A percentile compares a stretch with the other conserved stretches of the same genome.
Conservation (phyloP, 2,329 filamentous ascomycete genomes). For the Colletotrichum sp. region DNA sequence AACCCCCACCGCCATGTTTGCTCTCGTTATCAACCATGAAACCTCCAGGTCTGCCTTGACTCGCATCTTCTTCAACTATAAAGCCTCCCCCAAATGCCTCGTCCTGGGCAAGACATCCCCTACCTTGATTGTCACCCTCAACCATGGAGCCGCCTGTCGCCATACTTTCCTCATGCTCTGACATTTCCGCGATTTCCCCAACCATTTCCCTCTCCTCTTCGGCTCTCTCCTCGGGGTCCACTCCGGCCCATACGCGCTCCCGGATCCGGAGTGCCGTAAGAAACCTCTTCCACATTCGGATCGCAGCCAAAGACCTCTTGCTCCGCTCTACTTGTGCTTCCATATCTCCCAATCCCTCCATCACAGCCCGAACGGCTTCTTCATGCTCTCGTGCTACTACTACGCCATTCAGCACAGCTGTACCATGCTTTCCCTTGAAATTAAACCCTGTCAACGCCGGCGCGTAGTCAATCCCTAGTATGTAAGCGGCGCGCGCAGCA, state of each 20-base stretch:
- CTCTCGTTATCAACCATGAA: not conserved
- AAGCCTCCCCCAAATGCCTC: not conserved
- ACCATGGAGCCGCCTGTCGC: not conserved
- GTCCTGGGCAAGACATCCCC: not conserved
- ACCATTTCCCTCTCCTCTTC: constrained; percentile 31
- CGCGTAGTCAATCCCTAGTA: constrained; percentile 83
- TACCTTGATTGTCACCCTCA: not conserved
- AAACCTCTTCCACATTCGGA: constrained; percentile 73
- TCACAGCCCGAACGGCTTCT: constrained; percentile 74
- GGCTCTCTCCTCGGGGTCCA: constrained; percentile 51
- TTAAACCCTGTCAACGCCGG: constrained; percentile 90
- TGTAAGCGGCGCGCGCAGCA: constrained; percentile 73
- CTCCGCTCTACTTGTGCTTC: constrained; percentile 68
- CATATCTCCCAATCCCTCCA: constrained; percentile 71
- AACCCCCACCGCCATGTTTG: not conserved
- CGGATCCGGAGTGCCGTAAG: constrained; percentile 78
- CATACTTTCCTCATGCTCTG: not conserved
- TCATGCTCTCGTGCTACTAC: constrained; percentile 76
- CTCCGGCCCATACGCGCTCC: constrained; percentile 71
- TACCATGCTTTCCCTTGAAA: constrained; percentile 86
- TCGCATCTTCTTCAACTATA: not conserved
- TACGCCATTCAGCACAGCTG: constrained; percentile 79
- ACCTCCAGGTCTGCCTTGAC: not conserved
- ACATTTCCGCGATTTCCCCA: not conserved
- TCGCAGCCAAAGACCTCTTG: constrained; percentile 74